Percentiles rank a stretch among this genome's conserved stretches.
phyloP scores from a whole-genome alignment of 2,329 filamentous ascomycete species.

The Cercospora sp. region DNA sequence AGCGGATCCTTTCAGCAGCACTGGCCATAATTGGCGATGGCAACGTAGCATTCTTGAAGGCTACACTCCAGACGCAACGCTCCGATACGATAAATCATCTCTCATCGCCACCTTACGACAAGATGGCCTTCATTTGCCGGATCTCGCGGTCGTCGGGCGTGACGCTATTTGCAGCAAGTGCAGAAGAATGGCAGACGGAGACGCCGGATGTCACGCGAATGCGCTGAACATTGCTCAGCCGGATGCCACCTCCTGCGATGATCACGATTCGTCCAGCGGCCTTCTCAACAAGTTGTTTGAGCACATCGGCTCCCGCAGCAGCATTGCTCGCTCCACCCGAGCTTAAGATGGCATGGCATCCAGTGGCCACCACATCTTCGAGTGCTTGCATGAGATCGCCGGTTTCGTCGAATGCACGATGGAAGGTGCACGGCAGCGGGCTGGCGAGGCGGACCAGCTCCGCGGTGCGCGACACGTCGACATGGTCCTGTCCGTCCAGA shows the following conservation, averaged over 20 bases:
- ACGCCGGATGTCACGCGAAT: conserved; percentile 32
- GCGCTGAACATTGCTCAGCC: conserved; percentile 45
- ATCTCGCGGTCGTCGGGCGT: conserved; percentile 20
- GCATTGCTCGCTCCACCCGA: conserved; percentile 47
- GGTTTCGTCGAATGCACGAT: conserved; percentile 55
- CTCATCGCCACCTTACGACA: background rate
- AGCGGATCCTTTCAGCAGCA: background rate
- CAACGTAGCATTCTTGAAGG: conserved; percentile 2
- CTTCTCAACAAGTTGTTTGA: conserved; percentile 38
- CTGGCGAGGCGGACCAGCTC: conserved; percentile 46
- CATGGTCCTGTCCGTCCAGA: conserved; percentile 34
- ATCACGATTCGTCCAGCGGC: conserved; percentile 43
- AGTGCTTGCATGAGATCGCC: conserved; percentile 36
- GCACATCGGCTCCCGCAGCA: conserved; percentile 38
- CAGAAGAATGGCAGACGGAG: conserved; percentile 29
- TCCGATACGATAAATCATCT: conserved; percentile 3
- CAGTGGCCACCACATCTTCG: conserved; percentile 44
- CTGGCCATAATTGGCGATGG: conserved; percentile 8
- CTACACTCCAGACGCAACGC: background rate
- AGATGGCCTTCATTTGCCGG: conserved; percentile 18
- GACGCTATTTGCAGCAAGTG: conserved; percentile 12
- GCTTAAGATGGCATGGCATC: conserved; percentile 52
- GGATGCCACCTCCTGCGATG: conserved; percentile 55
- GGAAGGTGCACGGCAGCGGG: conserved; percentile 54
- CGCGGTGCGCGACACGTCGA: conserved; percentile 47